Base-by-base conservation (phyloP, 176 grass and related monocot genomes). In the Oryza meridionalis region DNA sequence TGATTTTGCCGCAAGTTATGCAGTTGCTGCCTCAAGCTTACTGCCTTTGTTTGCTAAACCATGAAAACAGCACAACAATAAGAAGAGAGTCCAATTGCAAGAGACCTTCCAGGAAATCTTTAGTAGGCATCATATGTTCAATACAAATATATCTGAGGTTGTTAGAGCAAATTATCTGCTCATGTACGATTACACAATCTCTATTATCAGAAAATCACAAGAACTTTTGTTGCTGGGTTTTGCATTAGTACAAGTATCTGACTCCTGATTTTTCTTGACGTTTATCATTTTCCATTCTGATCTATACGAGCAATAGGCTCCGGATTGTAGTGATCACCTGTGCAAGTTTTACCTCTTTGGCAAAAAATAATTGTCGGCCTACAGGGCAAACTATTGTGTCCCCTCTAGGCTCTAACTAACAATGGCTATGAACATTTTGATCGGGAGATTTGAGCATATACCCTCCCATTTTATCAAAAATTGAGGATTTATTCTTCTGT, bases 21-120 rank as follows among this genome's bases (percentile, higher is more conserved):
- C 76, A 89, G 72, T 92, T 92, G 86, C 76, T 90, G 84, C 84
- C 87, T 88, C 86, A 88, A 86, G 78, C 74, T 83, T 77, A 72
- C 49, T 86, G 64, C 75, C 79, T 86, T 79, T 75, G 42, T 86
- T 83, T 88, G 86, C 83, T 80, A 88, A 62, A 87, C 71, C 14
- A 62, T 79, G 80, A 86, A 62, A 87, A 64, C 9, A 46, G 21
- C 2, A 14, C 3, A 21, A 68, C 50, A 38, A 70, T 64, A 19
- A 10, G 64, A 19, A 9, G 65, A 87, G 58, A 62, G 1, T 24
- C 58, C 19, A 55, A 21, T 55, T 19, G 51, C 51, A 55, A 19
- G 51, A 55, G 16, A 55, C 51, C 51, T 55, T 21, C 16, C 51
- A 19, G 15, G 24, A 82, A 17, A 79, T 2, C 25, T 79, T 78